phyloP scores from a whole-genome alignment of 768 basidiomycete species.

The Lenzites betulinus region DNA sequence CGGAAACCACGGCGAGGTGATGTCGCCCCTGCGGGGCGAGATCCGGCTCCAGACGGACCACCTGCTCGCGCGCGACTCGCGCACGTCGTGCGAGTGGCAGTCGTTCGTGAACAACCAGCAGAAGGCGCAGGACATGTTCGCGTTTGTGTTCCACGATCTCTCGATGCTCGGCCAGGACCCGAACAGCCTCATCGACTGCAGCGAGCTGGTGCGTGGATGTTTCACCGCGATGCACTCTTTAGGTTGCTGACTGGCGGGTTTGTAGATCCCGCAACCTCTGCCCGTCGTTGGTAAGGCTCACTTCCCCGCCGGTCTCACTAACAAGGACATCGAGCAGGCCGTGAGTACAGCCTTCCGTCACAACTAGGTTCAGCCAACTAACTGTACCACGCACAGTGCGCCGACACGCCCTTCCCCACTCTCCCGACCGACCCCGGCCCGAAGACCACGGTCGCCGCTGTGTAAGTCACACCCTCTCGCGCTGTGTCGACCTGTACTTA shows the following conservation, averaged over 20 bases:
- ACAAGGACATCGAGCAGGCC: constrained; percentile 27
- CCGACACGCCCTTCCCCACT: constrained; percentile 21
- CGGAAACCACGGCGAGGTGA: constrained; percentile 30
- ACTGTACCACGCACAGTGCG: constrained; percentile 9
- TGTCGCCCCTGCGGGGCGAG: constrained; percentile 34
- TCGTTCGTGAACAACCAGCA: constrained; percentile 24
- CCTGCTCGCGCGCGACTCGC: constrained; percentile 33
- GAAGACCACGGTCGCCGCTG: constrained; percentile 20
- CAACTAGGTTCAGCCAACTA: neutral
- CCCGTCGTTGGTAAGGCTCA: constrained; percentile 8
- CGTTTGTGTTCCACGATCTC: constrained; percentile 12
- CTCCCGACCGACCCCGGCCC: constrained; percentile 24
- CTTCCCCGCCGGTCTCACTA: constrained; percentile 27
- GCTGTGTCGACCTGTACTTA: no score
- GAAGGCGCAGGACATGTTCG: constrained; percentile 18
- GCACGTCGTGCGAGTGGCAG: constrained; percentile 39
- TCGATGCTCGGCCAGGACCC: constrained; percentile 16
- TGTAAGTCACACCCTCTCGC: constrained; percentile 5
- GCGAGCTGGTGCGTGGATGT: constrained; percentile 8
- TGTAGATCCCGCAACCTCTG: constrained; percentile 10
- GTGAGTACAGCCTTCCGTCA: constrained; percentile 8
- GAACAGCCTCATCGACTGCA: constrained; percentile 17
- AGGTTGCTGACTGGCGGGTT: neutral
- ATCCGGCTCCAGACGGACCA: constrained; percentile 38
- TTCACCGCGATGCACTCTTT: neutral